Base-by-base conservation (phyloP, 306 rosid species). In the Pterocarpus macrocarpus region DNA sequence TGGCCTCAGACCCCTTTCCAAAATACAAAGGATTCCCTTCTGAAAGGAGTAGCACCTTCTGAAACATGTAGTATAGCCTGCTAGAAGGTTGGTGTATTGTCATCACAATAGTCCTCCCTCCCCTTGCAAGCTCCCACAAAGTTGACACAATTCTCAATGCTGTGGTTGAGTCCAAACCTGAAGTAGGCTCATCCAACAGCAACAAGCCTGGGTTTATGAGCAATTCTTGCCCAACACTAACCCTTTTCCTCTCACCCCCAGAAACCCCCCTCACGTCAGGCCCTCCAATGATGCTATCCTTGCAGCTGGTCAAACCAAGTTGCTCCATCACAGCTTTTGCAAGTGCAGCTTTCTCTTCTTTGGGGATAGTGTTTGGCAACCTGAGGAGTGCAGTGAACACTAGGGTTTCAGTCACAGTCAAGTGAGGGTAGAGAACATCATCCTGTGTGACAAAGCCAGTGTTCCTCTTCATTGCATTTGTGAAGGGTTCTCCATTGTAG, bases 1-100 rank as follows among this genome's bases (percentile, higher is more conserved):
- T 79, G 13, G 88, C 97, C 17, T 85, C 88, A 1, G 88, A 67
- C n/a, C 91, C 95, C 15, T 83, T 89, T 5, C 98, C 97, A 73
- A 89, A 94, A 66, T 88, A 94, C 75, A 94, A 12, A 8, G 88
- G 39, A 34, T 81, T 85, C 0, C 97, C 98, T 73, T 94, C 93
- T 0, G 90, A 86, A 0, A 91, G 79, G 68, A 93, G n/a, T 39
- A 89, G 52, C n/a, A 94, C 89, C 86, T 94, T 94, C 74, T 87
- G 90, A 66, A 94, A 91, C 92, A 89, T 58, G 50, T 94, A 89
- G 41, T 86, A 94, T 12, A 94, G 49, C 58, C 91, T 83, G 39
- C 92, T 89, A 2, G 98, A 94, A 75, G 98, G 98, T 67, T 94
- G 97, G 71, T 94, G 98, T 16, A 94, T 89, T 0, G 97, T 91